These are phyloP conservation scores for Calophaca sinica DNA, from an alignment of 306 rosid species.

Conservation along the genomic window DNA sequence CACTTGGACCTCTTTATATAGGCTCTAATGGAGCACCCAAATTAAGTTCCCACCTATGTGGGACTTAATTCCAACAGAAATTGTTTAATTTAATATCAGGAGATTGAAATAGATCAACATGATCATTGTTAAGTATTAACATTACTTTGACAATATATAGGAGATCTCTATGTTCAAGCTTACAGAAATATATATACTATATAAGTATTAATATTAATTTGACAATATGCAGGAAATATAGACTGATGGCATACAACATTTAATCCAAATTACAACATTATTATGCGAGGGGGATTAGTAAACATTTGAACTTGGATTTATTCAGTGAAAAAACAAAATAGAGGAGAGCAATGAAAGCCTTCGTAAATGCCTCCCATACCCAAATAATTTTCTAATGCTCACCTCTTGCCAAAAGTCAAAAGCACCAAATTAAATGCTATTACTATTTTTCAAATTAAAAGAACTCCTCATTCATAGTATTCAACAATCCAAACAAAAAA, in stretches of 20 bases:
- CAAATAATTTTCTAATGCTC: conserved; percentile 4
- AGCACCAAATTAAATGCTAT: conserved; percentile 18
- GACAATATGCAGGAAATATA: background rate
- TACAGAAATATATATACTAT: no score
- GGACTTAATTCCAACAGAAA: no score
- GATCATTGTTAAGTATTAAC: background rate
- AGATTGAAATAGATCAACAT: background rate
- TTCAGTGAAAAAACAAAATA: background rate
- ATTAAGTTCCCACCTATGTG: no score
- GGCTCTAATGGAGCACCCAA: no score
- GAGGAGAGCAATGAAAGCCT: background rate
- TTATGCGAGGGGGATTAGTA: conserved; percentile 1
- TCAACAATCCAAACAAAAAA: conserved; percentile 19
- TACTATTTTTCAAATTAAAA: background rate
- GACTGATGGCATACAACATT: background rate
- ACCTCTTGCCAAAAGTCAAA: conserved; percentile 40
- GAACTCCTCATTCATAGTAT: background rate
- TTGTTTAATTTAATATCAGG: background rate
- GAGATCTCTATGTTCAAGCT: background rate
- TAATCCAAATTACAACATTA: background rate
- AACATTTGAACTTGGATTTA: background rate
- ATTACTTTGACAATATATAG: background rate
- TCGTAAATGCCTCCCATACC: conserved; percentile 32
- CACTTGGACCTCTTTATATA: no score
- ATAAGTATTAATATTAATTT: background rate